phyloP scores from a whole-genome alignment of 169 alveolate species.

The Cryptosporidium meleagridis region DNA sequence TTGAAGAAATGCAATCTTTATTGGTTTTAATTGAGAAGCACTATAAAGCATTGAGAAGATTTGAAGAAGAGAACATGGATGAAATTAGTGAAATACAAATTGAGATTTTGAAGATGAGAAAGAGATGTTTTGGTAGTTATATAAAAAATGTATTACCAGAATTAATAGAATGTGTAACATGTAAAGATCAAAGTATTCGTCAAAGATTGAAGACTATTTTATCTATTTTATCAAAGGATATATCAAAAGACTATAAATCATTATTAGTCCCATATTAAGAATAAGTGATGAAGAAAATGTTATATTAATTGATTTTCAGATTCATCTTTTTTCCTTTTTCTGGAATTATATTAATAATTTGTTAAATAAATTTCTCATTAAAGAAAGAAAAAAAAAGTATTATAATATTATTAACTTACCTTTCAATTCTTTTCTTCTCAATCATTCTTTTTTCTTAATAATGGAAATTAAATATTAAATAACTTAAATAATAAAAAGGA shows the following conservation, averaged over 20 bases:
- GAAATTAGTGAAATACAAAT: not conserved
- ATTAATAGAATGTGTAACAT: slow-evolving; percentile 43
- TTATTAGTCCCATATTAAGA: not conserved
- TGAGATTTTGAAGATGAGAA: not conserved
- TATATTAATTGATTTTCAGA: not conserved
- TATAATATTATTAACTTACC: slow-evolving; percentile 16
- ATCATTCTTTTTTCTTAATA: slow-evolving; percentile 25
- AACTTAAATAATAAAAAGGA: not conserved
- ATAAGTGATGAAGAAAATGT: not conserved
- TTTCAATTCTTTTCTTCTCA: slow-evolving; percentile 39
- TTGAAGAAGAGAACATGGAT: not conserved
- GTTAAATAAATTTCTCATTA: not conserved
- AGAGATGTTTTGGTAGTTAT: not conserved
- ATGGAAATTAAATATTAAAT: not conserved
- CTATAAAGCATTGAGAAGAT: not conserved
- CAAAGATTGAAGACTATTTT: slow-evolving; percentile 22
- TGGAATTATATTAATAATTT: not conserved
- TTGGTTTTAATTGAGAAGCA: not conserved
- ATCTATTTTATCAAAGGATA: not conserved
- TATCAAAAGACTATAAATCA: not conserved
- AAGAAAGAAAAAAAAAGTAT: not conserved
- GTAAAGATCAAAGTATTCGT: slow-evolving; percentile 60
- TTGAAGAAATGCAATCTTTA: slow-evolving; percentile 27
- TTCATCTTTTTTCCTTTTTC: not conserved
- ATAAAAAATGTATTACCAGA: slow-evolving; percentile 13